Evolutionary conservation across 805 yeast genomes (phyloP).

Genomic region (Candida peoriensis): DNA sequence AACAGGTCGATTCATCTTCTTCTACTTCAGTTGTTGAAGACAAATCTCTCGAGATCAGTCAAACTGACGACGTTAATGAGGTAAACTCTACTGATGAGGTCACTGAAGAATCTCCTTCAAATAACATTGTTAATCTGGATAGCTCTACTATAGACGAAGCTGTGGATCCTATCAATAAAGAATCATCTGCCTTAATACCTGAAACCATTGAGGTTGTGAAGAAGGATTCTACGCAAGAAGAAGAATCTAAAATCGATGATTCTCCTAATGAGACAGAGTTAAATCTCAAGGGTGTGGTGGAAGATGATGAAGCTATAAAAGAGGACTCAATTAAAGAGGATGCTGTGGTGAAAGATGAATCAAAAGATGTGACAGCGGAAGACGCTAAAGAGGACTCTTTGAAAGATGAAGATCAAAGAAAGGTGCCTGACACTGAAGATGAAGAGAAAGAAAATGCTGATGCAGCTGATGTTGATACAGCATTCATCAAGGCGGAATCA

Average conservation of each 20-base stretch:
- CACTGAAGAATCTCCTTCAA: neutral
- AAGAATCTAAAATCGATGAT: too few relatives aligned
- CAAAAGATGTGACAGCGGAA: neutral
- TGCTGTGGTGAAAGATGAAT: too few relatives aligned
- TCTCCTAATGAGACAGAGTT: too few relatives aligned
- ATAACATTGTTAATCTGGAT: too few relatives aligned
- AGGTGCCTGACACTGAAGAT: neutral
- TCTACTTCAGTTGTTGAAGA: neutral
- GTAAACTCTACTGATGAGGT: neutral
- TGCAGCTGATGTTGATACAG: neutral
- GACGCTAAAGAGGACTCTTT: constrained; percentile 7
- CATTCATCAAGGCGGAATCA: neutral
- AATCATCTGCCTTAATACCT: too few relatives aligned
- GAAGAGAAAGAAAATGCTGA: constrained; percentile 1
- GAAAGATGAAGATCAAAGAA: constrained; percentile 1
- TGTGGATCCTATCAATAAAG: neutral
- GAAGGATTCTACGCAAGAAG: neutral
- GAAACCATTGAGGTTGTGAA: neutral
- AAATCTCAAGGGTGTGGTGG: too few relatives aligned
- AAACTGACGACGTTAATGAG: neutral
- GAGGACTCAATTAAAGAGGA: too few relatives aligned
- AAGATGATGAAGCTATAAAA: too few relatives aligned
- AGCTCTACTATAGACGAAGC: too few relatives aligned
- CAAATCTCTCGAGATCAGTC: neutral
- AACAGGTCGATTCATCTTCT: too few relatives aligned